Base-by-base conservation (phyloP, 306 rosid genomes). In the Gastrolobium bilobum region DNA sequence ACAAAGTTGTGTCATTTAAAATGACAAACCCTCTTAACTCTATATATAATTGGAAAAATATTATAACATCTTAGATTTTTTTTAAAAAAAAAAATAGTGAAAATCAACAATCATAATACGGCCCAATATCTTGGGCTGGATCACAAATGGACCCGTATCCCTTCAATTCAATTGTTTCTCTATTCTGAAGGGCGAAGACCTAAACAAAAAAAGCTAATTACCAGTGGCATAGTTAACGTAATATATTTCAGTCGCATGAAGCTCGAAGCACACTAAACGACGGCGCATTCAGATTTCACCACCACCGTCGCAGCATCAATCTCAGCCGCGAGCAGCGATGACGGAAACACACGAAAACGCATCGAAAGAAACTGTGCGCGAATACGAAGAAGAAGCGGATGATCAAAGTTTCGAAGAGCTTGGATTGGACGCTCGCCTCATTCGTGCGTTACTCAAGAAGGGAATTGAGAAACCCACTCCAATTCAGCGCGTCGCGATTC, bases 401-500 rank as follows among this genome's bases (percentile, higher is more conserved):
- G 85, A 81, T 7, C 82, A 51, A 72, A 91, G 77, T 30, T 89
- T 91, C 68, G 98, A 91, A 82, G 89, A 75, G 51, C 85, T 94
- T 47, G 98, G 98, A 0, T 51, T 93, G 84, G 94, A 73, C 72
- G 76, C 92, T 74, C 93, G 86, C 72, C 97, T 59, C 69, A 85
- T 78, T 67, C 93, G 88, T 48, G 91, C 96, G 15, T 48, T 94
- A 37, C 79, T 73, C 77, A 54, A 94, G 90, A 84, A 85, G 15
- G 73, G 58, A 31, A 83, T 95, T 39, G 80, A 57, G 5, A 91
- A 86, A 39, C 91, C 98, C 31, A 92, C 98, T 34, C 99, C 93
- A n/a, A 91, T 95, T 75, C 99, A 95, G 79, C 86, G 64, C 37
- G 93, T 84, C 50, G 98, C 97, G 6, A 86, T 95, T 79, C 98